A percentile compares a stretch with the other conserved stretches of the same genome.
Conservation (phyloP, 495 filamentous ascomycete genomes). For the Apodospora peruviana region DNA sequence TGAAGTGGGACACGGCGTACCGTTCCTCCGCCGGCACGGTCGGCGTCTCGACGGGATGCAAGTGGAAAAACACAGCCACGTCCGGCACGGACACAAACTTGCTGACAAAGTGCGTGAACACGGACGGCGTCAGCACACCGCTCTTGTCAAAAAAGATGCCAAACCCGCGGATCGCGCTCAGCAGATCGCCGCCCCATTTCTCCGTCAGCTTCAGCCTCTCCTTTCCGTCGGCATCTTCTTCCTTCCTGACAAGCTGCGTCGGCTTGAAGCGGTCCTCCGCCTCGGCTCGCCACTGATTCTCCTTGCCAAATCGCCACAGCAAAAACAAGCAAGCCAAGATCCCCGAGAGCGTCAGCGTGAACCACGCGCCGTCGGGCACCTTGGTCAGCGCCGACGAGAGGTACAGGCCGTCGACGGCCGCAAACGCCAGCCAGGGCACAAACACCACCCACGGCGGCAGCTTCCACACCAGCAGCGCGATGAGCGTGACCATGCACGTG, state of each 20-base stretch:
- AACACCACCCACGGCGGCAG: slow-evolving; percentile 52
- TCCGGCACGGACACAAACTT: slow-evolving; percentile 56
- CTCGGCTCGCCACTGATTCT: slow-evolving; percentile 66
- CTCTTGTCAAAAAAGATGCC: slow-evolving; percentile 66
- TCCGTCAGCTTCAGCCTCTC: slow-evolving; percentile 26
- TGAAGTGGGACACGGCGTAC: slow-evolving; percentile 32
- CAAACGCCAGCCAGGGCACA: slow-evolving; percentile 57
- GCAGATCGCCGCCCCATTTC: slow-evolving; percentile 38
- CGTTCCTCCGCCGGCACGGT: slow-evolving; percentile 39
- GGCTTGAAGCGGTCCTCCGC: slow-evolving; percentile 51
- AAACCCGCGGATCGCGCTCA: slow-evolving; percentile 46
- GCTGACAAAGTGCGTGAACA: slow-evolving; percentile 59
- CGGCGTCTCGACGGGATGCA: slow-evolving; percentile 50
- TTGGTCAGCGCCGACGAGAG: slow-evolving; percentile 63
- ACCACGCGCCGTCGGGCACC: slow-evolving; percentile 69
- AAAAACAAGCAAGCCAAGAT: slow-evolving; percentile 56
- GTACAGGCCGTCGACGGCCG: slow-evolving; percentile 57
- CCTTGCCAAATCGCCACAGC: slow-evolving; percentile 71
- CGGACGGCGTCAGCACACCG: slow-evolving; percentile 47
- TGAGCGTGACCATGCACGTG: slow-evolving; percentile 62
- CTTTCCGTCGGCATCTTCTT: too few species aligned
- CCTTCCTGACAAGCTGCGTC: slow-evolving; percentile 34
- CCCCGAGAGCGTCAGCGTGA: slow-evolving; percentile 58
- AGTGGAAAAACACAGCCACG: slow-evolving; percentile 57
- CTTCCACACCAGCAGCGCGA: slow-evolving; percentile 64